Base-by-base conservation (phyloP, 345 rosid genomes). In the Excoecaria agallocha region DNA sequence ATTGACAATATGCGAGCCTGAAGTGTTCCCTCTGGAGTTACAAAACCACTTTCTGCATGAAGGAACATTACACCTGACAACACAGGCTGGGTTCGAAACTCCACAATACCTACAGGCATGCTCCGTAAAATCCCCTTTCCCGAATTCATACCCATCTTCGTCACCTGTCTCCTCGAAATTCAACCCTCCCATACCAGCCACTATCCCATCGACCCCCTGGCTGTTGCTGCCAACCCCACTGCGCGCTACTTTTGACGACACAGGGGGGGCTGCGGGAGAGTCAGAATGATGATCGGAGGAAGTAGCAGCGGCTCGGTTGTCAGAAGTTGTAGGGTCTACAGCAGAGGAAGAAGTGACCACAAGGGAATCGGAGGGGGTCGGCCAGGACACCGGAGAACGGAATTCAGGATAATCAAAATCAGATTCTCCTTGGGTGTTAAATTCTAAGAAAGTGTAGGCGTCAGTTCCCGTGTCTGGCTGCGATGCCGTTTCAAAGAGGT, bases 11-110 rank as follows among this genome's bases (percentile, higher is more conserved):
- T 96, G 99, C 62, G 99, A 96, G 45, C 99, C 99, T 0, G 98
- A 96, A 37, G 99, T 96, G 77, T 96, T 96, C 66, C 99, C 99
- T 73, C 99, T 87, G 6, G 99, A 96, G 84, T 96, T 96, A 75
- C 99, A 96, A 76, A 96, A 96, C 99, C 99, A 96, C 83, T 96
- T 96, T 66, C 99, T 84, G 77, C 99, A 96, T 0, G 99, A 96
- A 12, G 99, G 96, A 68, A 93, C 97, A 79, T 96, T 96, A 68
- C 99, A 96, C 80, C 99, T 85, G 46, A 90, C 99, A 49, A 96
- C 99, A 57, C 99, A 96, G 6, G 99, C 93, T 6, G 99, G 99
- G 72, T 96, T 96, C 19, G 99, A 88, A 77, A 93, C 96, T 48
- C 99, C 99, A 56, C 99, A 96, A 82, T 96, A 96, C 78, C 92